Conservation (phyloP, 768 basidiomycete species). For the Lentinula edodes region DNA sequence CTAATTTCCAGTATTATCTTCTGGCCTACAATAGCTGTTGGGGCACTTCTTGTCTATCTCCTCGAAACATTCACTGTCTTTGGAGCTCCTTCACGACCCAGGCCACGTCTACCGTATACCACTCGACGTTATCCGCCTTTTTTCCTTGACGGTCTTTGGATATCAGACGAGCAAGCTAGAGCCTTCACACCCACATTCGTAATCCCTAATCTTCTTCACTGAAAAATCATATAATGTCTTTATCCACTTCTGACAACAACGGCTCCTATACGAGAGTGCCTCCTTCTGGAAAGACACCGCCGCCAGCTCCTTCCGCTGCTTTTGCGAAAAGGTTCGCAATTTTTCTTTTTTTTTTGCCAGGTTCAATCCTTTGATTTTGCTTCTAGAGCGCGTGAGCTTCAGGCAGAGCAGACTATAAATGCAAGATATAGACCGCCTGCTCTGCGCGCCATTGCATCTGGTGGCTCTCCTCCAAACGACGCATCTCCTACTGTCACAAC, state of each 20-base stretch:
- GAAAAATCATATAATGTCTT: constrained; percentile 80
- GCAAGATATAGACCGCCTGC: constrained; percentile 78
- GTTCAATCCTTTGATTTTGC: constrained; percentile 9
- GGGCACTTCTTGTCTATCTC: constrained; percentile 38
- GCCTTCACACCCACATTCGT: constrained; percentile 28
- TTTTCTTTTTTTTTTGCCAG: constrained; percentile 4
- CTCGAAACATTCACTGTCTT: constrained; percentile 26
- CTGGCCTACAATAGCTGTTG: constrained; percentile 51
- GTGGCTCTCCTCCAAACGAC: constrained; percentile 72
- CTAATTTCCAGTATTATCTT: constrained; percentile 53
- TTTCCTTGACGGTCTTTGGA: constrained; percentile 26
- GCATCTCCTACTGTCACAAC: constrained; percentile 51
- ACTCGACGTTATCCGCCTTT: constrained; percentile 17
- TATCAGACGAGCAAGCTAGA: neutral
- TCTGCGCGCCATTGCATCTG: constrained; percentile 64
- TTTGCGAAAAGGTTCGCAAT: constrained; percentile 73
- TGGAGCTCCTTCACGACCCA: constrained; percentile 30
- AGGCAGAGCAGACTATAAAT: constrained; percentile 65
- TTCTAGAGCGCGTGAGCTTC: constrained; percentile 79
- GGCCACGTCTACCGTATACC: constrained; percentile 23
- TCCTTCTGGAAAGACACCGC: constrained; percentile 81
- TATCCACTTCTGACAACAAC: constrained; percentile 81
- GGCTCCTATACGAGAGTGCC: constrained; percentile 76
- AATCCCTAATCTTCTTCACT: constrained; percentile 80
- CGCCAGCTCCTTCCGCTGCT: constrained; percentile 85